phyloP scores from a whole-genome alignment of 2,329 filamentous ascomycete genomes.

The Teratosphaeria nubilosa region DNA sequence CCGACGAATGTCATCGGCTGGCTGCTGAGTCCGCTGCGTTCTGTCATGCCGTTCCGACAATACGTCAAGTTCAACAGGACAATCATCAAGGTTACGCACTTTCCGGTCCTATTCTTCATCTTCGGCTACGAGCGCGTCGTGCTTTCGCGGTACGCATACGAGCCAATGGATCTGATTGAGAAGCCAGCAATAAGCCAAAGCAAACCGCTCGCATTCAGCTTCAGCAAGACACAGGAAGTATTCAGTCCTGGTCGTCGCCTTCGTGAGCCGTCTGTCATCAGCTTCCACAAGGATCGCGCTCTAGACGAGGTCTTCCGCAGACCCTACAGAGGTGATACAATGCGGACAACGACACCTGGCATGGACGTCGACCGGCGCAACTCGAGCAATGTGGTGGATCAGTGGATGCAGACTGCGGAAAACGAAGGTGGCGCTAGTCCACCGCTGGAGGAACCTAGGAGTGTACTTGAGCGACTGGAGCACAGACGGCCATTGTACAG shows the following conservation, averaged over 20 bases:
- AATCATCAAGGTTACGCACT: slow-evolving; percentile 83
- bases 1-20: slow-evolving; percentile 87
- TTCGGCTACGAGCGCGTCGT: slow-evolving; percentile 78
- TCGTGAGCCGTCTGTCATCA: slow-evolving; percentile 77
- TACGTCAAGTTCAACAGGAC: slow-evolving; percentile 83
- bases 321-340: slow-evolving; percentile 52
- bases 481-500: slow-evolving; percentile 43
- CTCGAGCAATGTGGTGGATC: slow-evolving; percentile 70
- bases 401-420: slow-evolving; percentile 73
- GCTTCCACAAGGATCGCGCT: slow-evolving; percentile 80
- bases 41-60: slow-evolving; percentile 64
- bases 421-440: slow-evolving; percentile 44
- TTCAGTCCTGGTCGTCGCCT: slow-evolving; percentile 54
- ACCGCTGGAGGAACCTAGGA: slow-evolving; percentile 51
- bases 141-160: slow-evolving; percentile 64
- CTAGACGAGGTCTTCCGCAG: slow-evolving; percentile 80
- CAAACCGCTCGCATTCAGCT: slow-evolving; percentile 23
- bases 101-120: slow-evolving; percentile 76
- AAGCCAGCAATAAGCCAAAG: slow-evolving; percentile 31
- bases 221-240: slow-evolving; percentile 37
- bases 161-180: slow-evolving; percentile 79
- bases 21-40: slow-evolving; percentile 74
- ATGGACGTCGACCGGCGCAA: slow-evolving; percentile 51
- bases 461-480: slow-evolving; percentile 50
- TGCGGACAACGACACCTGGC: slow-evolving; percentile 40